Conservation (phyloP, 2,329 filamentous ascomycete genomes). For the Sordariomycetes sp. region DNA sequence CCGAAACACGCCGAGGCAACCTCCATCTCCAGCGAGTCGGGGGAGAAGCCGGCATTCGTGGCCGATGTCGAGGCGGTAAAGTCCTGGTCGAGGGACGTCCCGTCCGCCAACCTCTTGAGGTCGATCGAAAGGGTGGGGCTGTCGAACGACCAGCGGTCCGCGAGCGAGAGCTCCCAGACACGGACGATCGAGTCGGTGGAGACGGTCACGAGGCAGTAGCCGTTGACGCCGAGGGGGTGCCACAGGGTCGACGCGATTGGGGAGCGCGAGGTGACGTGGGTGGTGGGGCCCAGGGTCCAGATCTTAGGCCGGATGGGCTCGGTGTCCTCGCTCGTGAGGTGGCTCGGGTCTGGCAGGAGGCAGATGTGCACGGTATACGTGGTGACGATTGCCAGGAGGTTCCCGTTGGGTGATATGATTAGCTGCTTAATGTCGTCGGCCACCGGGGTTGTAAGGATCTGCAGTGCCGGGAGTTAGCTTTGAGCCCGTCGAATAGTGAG, state of each 20-base stretch:
- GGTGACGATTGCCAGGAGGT: conserved; percentile 75
- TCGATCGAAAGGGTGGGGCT: conserved; percentile 74
- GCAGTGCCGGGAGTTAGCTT: conserved; percentile 5
- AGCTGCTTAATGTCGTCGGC: conserved; percentile 77
- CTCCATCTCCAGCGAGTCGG: conserved; percentile 86
- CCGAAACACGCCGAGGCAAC: conserved; percentile 79
- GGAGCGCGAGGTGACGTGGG: conserved; percentile 76
- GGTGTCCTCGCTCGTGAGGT: conserved; percentile 56
- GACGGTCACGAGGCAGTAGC: conserved; percentile 73
- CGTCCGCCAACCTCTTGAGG: conserved; percentile 77
- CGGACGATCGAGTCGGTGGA: conserved; percentile 80
- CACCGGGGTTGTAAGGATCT: conserved; percentile 67
- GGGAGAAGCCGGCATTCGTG: conserved; percentile 71
- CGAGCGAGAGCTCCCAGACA: conserved; percentile 78
- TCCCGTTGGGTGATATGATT: conserved; percentile 66
- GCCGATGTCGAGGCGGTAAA: conserved; percentile 63
- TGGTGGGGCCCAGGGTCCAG: conserved; percentile 84
- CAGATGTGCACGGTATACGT: conserved; percentile 80
- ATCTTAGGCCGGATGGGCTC: conserved; percentile 67
- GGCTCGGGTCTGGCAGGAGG: conserved; percentile 67
- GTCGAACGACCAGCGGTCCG: conserved; percentile 79
- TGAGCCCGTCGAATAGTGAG: background rate
- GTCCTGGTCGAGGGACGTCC: conserved; percentile 68
- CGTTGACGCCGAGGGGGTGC: conserved; percentile 81
- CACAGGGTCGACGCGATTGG: conserved; percentile 72